Evolutionary conservation across 768 basidiomycete species (phyloP).

Genomic region (Clathrus columnatus): DNA sequence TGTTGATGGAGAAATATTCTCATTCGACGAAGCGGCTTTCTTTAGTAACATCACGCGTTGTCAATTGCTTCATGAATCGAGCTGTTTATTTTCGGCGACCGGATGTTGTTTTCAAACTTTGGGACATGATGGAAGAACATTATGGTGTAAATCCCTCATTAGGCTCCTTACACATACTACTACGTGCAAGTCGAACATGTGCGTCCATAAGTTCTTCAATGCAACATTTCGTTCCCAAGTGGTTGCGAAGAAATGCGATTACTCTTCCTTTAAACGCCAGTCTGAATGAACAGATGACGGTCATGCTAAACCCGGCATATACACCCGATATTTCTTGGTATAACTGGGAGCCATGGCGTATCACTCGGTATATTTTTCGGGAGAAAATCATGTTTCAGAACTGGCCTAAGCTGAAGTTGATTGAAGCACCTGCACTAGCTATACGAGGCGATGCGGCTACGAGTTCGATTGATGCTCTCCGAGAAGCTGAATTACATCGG

Average conservation of each 20-base stretch:
- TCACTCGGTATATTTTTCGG: conserved; percentile 44
- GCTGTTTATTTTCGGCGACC: conserved; percentile 33
- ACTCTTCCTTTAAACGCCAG: conserved; percentile 7
- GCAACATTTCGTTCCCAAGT: conserved; percentile 38
- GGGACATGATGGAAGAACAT: conserved; percentile 53
- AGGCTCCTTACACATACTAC: conserved; percentile 47
- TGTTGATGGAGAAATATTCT: conserved; percentile 1
- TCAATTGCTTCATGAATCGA: conserved; percentile 8
- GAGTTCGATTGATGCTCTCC: background rate
- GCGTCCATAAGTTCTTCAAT: conserved; percentile 43
- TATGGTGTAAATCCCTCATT: conserved; percentile 51
- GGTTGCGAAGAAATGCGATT: conserved; percentile 26
- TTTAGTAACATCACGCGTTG: background rate
- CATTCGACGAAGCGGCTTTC: background rate
- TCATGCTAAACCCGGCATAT: conserved; percentile 21
- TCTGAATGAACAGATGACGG: conserved; percentile 18
- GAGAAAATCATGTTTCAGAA: conserved; percentile 45
- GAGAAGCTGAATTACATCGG: conserved; percentile 7
- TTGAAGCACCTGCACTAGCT: conserved; percentile 31
- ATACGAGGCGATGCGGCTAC: conserved; percentile 21
- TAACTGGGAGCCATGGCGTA: conserved; percentile 35
- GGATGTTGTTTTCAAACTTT: conserved; percentile 55
- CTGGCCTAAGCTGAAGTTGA: conserved; percentile 33
- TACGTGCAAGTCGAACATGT: conserved; percentile 51
- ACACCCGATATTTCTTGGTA: conserved; percentile 30